Percentiles rank a stretch among this genome's conserved stretches.
Evolutionary conservation across 495 filamentous ascomycete species (phyloP).

Genomic region (Neurospora sp.): DNA sequence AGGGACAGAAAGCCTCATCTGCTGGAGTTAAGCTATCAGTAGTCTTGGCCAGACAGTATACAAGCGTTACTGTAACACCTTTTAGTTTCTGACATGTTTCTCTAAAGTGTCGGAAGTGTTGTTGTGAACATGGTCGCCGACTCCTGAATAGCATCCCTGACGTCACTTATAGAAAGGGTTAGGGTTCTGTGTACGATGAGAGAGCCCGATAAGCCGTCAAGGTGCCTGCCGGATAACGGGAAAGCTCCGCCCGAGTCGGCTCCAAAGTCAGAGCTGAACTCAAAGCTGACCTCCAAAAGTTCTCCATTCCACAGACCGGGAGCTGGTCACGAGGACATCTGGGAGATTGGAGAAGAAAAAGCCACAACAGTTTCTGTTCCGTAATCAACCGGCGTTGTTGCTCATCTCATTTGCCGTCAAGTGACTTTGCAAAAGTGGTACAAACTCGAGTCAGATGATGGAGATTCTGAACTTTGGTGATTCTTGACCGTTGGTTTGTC

Average conservation of each 20-base stretch:
- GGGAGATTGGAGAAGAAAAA: not conserved
- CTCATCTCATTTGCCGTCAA: not conserved
- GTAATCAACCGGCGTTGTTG: not conserved
- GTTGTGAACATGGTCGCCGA: not conserved
- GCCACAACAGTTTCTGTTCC: not conserved
- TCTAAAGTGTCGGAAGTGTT: not conserved
- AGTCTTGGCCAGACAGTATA: not conserved
- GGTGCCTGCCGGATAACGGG: not conserved
- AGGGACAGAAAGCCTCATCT: slow-evolving; percentile 38
- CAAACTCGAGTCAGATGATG: not conserved
- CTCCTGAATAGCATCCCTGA: not conserved
- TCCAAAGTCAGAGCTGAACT: not conserved
- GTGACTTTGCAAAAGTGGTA: not conserved
- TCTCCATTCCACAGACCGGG: not conserved
- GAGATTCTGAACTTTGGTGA: not conserved
- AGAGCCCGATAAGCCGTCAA: not conserved
- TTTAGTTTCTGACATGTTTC: not conserved
- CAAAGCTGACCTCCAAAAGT: not conserved
- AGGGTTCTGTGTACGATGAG: not conserved
- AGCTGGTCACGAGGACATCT: not conserved
- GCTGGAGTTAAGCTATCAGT: slow-evolving; percentile 24
- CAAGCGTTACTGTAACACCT: not conserved
- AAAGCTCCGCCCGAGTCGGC: not conserved
- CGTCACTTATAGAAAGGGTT: not conserved
- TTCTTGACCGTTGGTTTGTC: not conserved